phyloP scores from a whole-genome alignment of 208 protist species.

The Trypanosoma lewisi region DNA sequence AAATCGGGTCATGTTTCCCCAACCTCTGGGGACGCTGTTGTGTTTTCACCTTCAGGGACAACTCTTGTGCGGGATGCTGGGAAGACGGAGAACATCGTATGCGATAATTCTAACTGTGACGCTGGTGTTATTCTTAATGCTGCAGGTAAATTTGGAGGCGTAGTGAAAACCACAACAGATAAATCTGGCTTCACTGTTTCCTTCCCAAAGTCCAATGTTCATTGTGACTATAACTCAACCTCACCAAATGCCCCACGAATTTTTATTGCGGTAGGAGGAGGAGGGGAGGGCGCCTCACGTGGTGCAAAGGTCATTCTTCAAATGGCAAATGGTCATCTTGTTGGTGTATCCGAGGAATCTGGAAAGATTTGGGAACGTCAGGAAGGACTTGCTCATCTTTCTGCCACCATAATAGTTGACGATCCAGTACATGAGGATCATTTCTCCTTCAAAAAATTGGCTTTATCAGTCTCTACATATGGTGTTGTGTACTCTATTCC shows the following conservation, averaged over 20 bases:
- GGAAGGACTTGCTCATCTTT: conserved; percentile 58
- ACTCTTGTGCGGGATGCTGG: conserved; percentile 6
- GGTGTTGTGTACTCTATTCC: conserved; percentile 71
- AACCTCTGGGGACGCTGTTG: conserved; percentile 7
- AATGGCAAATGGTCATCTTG: conserved; percentile 48
- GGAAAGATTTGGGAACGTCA: conserved; percentile 62
- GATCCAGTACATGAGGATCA: conserved; percentile 46
- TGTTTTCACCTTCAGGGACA: not conserved
- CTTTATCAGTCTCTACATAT: conserved; percentile 52
- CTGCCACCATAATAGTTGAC: conserved; percentile 48
- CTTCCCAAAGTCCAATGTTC: conserved; percentile 15
- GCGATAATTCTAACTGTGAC: conserved; percentile 9
- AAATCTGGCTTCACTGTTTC: conserved; percentile 4
- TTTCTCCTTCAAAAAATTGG: conserved; percentile 80
- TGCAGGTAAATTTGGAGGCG: conserved; percentile 12
- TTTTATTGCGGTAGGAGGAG: conserved; percentile 15
- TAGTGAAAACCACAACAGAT: conserved; percentile 8
- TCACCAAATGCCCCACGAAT: conserved; percentile 9
- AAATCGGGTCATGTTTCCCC: not conserved
- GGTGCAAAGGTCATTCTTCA: conserved; percentile 48
- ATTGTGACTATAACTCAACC: conserved; percentile 6
- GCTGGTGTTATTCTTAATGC: conserved; percentile 6
- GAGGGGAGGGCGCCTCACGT: too few relatives aligned
- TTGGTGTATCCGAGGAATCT: conserved; percentile 37
- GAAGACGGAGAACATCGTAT: conserved; percentile 5